A percentile compares a stretch with the other conserved stretches of the same genome.
phyloP scores from a whole-genome alignment of 371 early-diverging fungal species.

The Mortierella sp. region DNA sequence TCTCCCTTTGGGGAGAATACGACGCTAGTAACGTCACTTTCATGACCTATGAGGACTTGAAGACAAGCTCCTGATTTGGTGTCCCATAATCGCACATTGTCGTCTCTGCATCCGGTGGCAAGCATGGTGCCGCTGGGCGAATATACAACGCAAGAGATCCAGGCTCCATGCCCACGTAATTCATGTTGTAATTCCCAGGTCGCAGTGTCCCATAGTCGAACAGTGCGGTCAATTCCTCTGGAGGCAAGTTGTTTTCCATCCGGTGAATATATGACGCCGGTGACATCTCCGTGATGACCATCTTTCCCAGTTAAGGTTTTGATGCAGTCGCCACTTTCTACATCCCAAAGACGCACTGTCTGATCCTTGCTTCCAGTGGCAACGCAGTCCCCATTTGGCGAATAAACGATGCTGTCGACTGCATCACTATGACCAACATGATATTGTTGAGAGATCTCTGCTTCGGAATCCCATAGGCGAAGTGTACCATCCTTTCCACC shows the following conservation, averaged over 20 bases:
- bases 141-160: background rate
- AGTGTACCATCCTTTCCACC: background rate
- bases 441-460: background rate
- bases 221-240: background rate
- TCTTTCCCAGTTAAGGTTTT: background rate
- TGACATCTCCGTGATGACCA: background rate
- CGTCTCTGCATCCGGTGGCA: conserved; percentile 12
- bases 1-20: conserved; percentile 17
- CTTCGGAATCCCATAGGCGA: background rate
- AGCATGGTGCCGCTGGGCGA: background rate
- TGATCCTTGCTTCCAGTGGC: conserved; percentile 1
- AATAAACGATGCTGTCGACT: background rate
- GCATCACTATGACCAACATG: background rate
- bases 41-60: background rate
- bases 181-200: background rate
- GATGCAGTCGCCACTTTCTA: background rate
- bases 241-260: background rate
- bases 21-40: background rate
- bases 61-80: background rate
- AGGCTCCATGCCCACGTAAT: background rate
- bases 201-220: background rate
- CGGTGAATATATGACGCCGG: background rate
- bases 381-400: background rate
- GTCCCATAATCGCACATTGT: conserved; percentile 24
- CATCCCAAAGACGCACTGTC: background rate